Base-by-base conservation (phyloP, 129 eudicot species). In the Rutidosis leptorrhynchoides region DNA sequence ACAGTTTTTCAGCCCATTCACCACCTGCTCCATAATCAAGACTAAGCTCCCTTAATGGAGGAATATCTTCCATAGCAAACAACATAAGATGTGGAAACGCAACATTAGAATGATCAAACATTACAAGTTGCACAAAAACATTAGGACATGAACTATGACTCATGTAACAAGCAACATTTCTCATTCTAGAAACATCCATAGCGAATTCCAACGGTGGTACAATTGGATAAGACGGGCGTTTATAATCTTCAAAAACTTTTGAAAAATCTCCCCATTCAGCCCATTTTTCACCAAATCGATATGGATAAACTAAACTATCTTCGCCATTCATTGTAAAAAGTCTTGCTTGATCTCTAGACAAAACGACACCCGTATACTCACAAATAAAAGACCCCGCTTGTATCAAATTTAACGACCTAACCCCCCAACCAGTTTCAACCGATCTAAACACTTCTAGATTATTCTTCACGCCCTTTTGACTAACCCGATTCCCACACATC, bases 181-280 rank as follows among this genome's bases (percentile, higher is more conserved):
- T 88, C 86, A 82, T 60, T 65, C 84, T 84, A 12, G 96, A 88
- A 43, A 88, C 96, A 78, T 88, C 91, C 78, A 88, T 74, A 1
- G 96, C 96, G 75, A 82, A 83, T 66, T 87, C 89, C 77, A 87
- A 59, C 7, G 85, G 90, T 14, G 90, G 95, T 62, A 79, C 61
- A 4, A 79, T 63, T 2, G 87, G 89, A 64, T 65, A 58, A 0
- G 82, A 5, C 0, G 95, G 95, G 17, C 77, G 73, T n/a, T 64
- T 76, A 69, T 80, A 84, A 40, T 87, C 81, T 7, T 82, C 37
- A 53, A 73, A 82, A 59, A 87, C 75, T 59, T 63, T 80, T 1
- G 95, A 80, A 35, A 90, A 70, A 65, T 90, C 89, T 20, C 97
- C 97, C 97, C 97, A 90, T 77, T 90, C 93, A 10, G 80, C 71